Percentiles rank a stretch among this genome's conserved stretches.
Evolutionary conservation across 108 stramenopile species (phyloP).

Genomic region (Skeletonema tropicum): DNA sequence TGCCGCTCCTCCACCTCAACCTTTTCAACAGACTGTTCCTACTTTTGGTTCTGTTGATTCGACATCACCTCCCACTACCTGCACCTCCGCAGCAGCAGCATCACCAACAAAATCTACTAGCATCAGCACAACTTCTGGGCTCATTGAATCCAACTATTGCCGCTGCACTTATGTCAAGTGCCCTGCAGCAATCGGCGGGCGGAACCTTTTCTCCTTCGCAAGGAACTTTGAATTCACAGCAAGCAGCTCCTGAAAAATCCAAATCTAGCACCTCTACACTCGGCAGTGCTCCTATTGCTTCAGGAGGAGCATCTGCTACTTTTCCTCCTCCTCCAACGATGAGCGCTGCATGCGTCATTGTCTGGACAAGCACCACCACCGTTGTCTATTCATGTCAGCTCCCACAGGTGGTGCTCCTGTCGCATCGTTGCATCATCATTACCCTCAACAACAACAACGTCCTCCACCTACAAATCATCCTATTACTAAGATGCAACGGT

Average conservation of each 20-base stretch:
- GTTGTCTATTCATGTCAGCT: neutral
- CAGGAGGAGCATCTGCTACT: too few species aligned
- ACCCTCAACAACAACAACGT: neutral
- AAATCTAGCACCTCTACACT: too few species aligned
- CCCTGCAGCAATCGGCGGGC: neutral
- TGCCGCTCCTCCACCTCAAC: neutral
- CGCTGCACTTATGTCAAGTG: slow-evolving; percentile 1
- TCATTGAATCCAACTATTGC: neutral
- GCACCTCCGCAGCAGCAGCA: neutral
- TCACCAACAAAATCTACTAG: neutral
- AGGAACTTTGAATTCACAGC: too few species aligned
- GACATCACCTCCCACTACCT: neutral
- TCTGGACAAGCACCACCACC: neutral
- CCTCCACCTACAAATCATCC: neutral
- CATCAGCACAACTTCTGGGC: neutral
- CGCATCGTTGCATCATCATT: neutral
- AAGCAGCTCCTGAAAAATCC: too few species aligned
- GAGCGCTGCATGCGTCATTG: too few species aligned
- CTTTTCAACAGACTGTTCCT: neutral
- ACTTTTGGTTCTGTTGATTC: neutral
- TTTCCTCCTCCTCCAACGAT: too few species aligned
- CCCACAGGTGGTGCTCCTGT: neutral
- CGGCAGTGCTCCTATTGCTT: too few species aligned
- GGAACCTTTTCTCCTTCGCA: too few species aligned
- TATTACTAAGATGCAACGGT: slow-evolving; percentile 48